Percentiles rank a stretch among this genome's conserved stretches.
phyloP scores from a whole-genome alignment of 31 red algal genomes.

The Asparagopsis taxiformis region DNA sequence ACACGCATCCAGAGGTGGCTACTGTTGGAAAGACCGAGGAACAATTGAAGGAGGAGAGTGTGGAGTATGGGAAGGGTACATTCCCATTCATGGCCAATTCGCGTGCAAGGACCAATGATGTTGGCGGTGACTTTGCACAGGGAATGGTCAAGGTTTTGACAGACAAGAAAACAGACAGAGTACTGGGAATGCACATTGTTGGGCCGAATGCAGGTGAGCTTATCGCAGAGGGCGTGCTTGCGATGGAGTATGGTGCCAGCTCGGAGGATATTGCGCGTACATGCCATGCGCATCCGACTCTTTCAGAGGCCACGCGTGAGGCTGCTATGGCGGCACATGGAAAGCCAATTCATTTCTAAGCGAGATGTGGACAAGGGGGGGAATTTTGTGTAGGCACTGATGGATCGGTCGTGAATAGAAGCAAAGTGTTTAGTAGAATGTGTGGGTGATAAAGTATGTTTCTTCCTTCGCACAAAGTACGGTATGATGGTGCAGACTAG shows the following conservation, averaged over 20 bases:
- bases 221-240: conserved; percentile 93
- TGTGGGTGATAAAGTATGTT: too few species aligned
- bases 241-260: conserved; percentile 96
- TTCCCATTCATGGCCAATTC: conserved; percentile 99
- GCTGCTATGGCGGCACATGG: conserved; percentile 94
- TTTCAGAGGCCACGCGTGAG: conserved; percentile 90
- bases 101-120: conserved; percentile 90
- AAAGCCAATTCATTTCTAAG: conserved; percentile 97
- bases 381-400: background rate
- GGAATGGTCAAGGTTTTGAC: conserved; percentile 98
- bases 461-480: too few species aligned
- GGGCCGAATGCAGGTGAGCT: conserved; percentile 93
- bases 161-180: conserved; percentile 90
- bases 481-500: too few species aligned
- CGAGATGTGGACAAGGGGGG: background rate
- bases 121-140: conserved; percentile 84
- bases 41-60: conserved; percentile 72
- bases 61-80: conserved; percentile 87
- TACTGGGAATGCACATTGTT: conserved; percentile 98
- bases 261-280: conserved; percentile 96
- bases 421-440: background rate
- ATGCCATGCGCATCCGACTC: conserved; percentile 97
- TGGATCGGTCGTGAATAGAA: background rate
- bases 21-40: conserved; percentile 97
- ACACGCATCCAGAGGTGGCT: conserved; percentile 98